A percentile compares a stretch with the other conserved stretches of the same genome.
phyloP scores from a whole-genome alignment of 208 protist genomes.

The Blastocrithidia nonstop region DNA sequence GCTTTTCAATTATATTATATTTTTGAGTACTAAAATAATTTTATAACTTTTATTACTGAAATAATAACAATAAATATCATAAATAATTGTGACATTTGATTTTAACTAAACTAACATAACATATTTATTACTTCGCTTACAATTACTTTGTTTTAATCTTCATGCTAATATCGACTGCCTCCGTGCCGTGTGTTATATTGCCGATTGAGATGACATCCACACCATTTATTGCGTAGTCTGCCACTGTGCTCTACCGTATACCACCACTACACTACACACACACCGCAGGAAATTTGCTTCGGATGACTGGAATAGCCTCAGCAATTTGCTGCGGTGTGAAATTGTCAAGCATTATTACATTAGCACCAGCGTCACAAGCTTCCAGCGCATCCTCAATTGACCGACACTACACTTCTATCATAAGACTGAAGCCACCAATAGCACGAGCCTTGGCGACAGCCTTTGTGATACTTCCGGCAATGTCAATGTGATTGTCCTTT shows the following conservation, averaged over 20 bases:
- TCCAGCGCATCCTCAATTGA: not conserved
- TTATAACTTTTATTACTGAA: too few species aligned
- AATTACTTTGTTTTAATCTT: not conserved
- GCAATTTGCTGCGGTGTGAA: not conserved
- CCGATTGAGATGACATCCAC: not conserved
- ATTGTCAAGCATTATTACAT: conserved; percentile 1
- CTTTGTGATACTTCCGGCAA: not conserved
- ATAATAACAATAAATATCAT: too few species aligned
- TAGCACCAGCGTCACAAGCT: not conserved
- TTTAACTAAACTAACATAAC: too few species aligned
- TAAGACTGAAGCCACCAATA: not conserved
- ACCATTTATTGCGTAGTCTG: not conserved
- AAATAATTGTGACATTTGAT: too few species aligned
- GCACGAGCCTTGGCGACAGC: not conserved
- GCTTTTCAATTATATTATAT: too few species aligned
- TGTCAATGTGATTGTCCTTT: conserved; percentile 1
- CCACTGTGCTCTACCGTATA: not conserved
- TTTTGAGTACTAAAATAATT: too few species aligned
- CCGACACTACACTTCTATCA: not conserved
- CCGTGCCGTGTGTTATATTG: not conserved
- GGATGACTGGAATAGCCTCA: not conserved
- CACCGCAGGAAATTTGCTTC: not conserved
- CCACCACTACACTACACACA: not conserved
- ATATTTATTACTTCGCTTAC: too few species aligned
- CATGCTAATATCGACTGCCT: not conserved